phyloP scores from a whole-genome alignment of 306 rosid genomes.

The Datisca glomerata region DNA sequence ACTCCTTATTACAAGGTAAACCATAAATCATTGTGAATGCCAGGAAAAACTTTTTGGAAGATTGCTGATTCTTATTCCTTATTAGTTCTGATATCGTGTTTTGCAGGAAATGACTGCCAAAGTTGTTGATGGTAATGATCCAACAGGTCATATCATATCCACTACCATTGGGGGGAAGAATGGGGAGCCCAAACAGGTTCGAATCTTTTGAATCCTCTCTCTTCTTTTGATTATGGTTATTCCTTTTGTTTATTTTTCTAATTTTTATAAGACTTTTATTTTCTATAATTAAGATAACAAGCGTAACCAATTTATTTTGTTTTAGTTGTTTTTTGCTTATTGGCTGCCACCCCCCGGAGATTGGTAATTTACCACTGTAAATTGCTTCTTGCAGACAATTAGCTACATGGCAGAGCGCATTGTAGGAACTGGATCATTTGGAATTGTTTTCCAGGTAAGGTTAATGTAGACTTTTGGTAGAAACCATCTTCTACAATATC shows the following conservation, averaged over 20 bases:
- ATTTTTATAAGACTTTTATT: no score
- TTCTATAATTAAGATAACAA: no score
- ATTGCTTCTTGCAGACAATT: conserved; percentile 55
- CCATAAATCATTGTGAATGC: no score
- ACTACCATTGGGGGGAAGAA: conserved; percentile 94
- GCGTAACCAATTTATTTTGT: no score
- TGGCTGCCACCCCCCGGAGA: not conserved
- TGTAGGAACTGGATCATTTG: conserved; percentile 90
- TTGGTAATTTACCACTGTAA: no score
- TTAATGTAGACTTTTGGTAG: not conserved
- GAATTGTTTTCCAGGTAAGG: conserved; percentile 88
- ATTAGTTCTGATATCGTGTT: conserved; percentile 9
- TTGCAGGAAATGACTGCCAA: conserved; percentile 73
- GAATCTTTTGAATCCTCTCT: conserved; percentile 8
- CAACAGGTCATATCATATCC: conserved; percentile 89
- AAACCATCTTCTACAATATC: no score
- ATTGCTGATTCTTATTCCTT: not conserved
- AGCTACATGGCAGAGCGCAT: conserved; percentile 97
- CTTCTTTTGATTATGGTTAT: no score
- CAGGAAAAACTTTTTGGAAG: not conserved
- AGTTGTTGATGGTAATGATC: conserved; percentile 65
- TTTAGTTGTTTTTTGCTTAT: not conserved
- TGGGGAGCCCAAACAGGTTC: conserved; percentile 93
- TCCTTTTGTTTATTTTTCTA: no score
- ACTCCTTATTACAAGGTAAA: no score